Base-by-base conservation (phyloP, 768 basidiomycete species). In the Termitomyces sp. region DNA sequence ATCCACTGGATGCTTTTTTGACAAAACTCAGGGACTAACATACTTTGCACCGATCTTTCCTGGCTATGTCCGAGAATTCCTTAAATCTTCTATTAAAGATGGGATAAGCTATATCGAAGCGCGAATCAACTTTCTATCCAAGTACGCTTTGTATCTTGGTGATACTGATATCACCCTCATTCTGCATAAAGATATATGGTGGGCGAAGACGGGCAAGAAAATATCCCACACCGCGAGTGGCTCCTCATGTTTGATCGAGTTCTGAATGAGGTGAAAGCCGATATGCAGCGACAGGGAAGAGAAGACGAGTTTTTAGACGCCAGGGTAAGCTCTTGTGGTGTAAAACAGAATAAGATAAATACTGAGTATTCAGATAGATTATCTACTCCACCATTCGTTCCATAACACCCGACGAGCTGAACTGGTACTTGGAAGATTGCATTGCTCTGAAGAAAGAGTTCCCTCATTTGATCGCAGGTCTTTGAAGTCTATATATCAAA, bases 351-450 rank as follows among this genome's bases (percentile, higher is more conserved):
- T 12, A 31, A 9, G n/a, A n/a, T n/a, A 29, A n/a, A 10, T 26
- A 43, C 42, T 54, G 36, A 48, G n/a, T 13, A 56, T 36, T 43
- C 7, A 34, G 6, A 16, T 46, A 90, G 87, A 80, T 92, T 46
- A 90, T 92, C 56, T 90, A 90, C 63, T 76, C 81, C 4, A 86
- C 87, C 0, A 64, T 88, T 44, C 79, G 85, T 26, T 71, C 77
- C 59, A 74, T 86, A 47, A 74, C 79, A 1, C 69, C 73, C 8
- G 82, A 86, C 46, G 80, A 83, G 56, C 65, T 92, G 14, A 79
- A 81, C 29, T 82, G 79, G 79, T 85, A 84, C 66, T 69, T 84
- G n/a, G 85, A 88, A 56, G 90, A 92, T 62, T 89, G 90, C 60
- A 81, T 92, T 53, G 71, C 73, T 8, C 72, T 92, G 58, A 91